Base-by-base conservation (phyloP, 2,329 filamentous ascomycete species). In the Ampelomyces quisqualis region DNA sequence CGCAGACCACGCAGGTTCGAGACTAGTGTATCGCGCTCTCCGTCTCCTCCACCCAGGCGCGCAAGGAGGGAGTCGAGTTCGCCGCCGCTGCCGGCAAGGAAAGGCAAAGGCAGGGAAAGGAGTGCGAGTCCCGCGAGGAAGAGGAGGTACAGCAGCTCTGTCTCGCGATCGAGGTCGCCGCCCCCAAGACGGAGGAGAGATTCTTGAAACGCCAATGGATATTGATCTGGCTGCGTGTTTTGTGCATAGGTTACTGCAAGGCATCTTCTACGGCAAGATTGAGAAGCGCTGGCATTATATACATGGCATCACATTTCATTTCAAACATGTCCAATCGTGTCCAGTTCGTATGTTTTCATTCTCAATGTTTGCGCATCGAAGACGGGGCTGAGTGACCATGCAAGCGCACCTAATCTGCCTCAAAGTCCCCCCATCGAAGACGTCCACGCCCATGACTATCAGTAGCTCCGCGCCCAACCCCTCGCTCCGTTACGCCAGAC, bases 21-120 rank as follows among this genome's bases (percentile, higher is more conserved):
- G 5, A 37, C 30, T 30, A 44, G 45, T n/a, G n/a, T n/a, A n/a
- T n/a, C n/a, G n/a, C n/a, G n/a, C n/a, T n/a, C n/a, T n/a, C 32
- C 43, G 7, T 44, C 47, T 13, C 55, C 58, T 3, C 56, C 53
- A 11, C 44, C 48, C 2, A 43, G 44, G 13, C 51, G 51, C 10
- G 37, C 38, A 21, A 41, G 36, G 8, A 40, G 41, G 34, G 47
- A 36, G 6, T 28, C 26, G 26, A 10, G 15, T 36, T 40, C 40
- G n/a, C 32, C 43, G 7, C 45, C 47, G 10, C 48, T 43, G 14
- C 45, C 47, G 17, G 34, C 24, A 17, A 44, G 41, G 17, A 43
- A 38, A 10, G 44, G 39, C 6, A 52, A 48, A 14, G 49, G 34
- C 1, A 47, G 41, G 22, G 37, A 40, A n/a, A 28, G 39, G 17